These are phyloP conservation scores for Chaetomium olivaceum DNA, from an alignment of 2,329 filamentous ascomycete genomes.

Conservation along the genomic window DNA sequence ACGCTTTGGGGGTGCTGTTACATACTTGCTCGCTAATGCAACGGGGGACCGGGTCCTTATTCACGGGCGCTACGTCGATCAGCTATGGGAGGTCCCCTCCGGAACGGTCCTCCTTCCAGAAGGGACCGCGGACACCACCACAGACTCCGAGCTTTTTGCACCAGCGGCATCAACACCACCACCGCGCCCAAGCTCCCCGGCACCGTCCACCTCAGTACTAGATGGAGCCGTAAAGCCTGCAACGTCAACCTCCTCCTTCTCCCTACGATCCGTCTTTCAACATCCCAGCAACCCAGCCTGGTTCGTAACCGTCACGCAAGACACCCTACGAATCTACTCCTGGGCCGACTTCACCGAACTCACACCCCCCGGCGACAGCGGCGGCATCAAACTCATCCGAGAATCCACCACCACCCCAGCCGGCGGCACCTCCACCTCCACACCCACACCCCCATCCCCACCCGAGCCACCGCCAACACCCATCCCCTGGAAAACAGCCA, in stretches of 20 bases:
- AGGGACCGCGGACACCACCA: no score
- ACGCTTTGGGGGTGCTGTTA: neutral
- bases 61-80: conserved; percentile 24
- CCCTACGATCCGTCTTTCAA: conserved; percentile 12
- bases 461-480: no score
- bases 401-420: no score
- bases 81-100: conserved; percentile 33
- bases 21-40: neutral
- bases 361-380: neutral
- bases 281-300: conserved; percentile 23
- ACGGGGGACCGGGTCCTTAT: conserved; percentile 31
- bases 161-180: neutral
- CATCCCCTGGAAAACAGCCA: no score
- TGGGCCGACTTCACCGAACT: conserved; percentile 26
- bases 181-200: neutral
- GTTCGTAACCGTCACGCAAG: conserved; percentile 15
- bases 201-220: no score
- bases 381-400: no score
- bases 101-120: neutral
- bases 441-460: no score
- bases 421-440: no score
- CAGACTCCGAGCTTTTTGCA: no score
- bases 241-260: no score
- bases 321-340: conserved; percentile 19
- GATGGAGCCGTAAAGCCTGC: no score